Percentiles rank a stretch among this genome's conserved stretches.
Conservation (phyloP, 495 filamentous ascomycete genomes). For the Aspergillus wentii region DNA sequence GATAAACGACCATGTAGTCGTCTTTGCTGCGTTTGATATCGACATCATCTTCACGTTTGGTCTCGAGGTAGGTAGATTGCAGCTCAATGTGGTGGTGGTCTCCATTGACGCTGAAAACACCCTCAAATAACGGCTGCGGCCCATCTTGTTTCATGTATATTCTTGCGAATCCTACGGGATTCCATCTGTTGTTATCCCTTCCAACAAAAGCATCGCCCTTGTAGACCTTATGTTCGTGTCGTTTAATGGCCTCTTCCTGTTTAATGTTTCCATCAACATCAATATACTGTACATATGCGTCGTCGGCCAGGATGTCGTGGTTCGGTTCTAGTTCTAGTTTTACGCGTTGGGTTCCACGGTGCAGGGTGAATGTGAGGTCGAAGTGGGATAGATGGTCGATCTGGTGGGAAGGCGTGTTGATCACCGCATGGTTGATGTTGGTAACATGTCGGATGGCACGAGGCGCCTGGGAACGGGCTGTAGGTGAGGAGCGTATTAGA, state of each 20-base stretch:
- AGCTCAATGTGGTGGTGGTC: constrained; percentile 89
- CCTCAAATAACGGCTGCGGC: constrained; percentile 75
- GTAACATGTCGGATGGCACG: constrained; percentile 72
- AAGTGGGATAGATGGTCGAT: constrained; percentile 77
- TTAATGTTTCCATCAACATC: constrained; percentile 60
- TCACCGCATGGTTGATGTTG: constrained; percentile 65
- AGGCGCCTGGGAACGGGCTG: constrained; percentile 68
- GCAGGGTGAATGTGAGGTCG: constrained; percentile 73
- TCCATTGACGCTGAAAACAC: constrained; percentile 73
- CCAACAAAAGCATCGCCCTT: constrained; percentile 73
- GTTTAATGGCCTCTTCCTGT: constrained; percentile 58
- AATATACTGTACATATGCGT: constrained; percentile 69
- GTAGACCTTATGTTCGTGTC: constrained; percentile 74
- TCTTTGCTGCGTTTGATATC: constrained; percentile 50
- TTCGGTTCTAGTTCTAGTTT: constrained; percentile 86
- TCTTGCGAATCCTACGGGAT: constrained; percentile 79
- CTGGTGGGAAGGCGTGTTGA: constrained; percentile 73
- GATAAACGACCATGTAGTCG: constrained; percentile 86
- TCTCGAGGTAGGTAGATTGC: constrained; percentile 66
- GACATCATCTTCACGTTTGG: constrained; percentile 71
- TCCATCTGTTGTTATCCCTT: constrained; percentile 62
- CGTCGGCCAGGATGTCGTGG: constrained; percentile 77
- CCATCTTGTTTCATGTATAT: constrained; percentile 76
- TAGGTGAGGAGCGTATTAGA: too few species aligned
- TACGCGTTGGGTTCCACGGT: constrained; percentile 60